phyloP scores from a whole-genome alignment of 1,284 basidiomycete genomes.

The Irpex sp. region DNA sequence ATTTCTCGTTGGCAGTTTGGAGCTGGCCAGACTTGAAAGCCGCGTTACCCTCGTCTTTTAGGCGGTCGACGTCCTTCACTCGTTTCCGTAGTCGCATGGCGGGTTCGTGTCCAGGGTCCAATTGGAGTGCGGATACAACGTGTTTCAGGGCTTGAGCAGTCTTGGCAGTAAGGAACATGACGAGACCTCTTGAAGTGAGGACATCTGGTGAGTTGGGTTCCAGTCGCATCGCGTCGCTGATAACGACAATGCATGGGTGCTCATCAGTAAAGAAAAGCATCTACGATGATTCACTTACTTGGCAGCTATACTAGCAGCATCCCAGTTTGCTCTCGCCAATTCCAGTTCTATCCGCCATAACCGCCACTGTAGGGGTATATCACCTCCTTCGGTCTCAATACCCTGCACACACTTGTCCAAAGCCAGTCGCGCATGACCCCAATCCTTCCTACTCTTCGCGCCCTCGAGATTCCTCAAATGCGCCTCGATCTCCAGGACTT shows the following conservation, averaged over 20 bases:
- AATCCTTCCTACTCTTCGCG: slow-evolving; percentile 59
- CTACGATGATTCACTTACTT: slow-evolving; percentile 41
- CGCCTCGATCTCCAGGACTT: slow-evolving; percentile 55
- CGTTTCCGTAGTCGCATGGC: slow-evolving; percentile 74
- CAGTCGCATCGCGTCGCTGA: slow-evolving; percentile 73
- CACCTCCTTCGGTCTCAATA: slow-evolving; percentile 70
- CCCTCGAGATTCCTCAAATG: slow-evolving; percentile 63
- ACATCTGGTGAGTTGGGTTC: slow-evolving; percentile 77
- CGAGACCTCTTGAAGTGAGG: slow-evolving; percentile 75
- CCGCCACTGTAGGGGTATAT: slow-evolving; percentile 74
- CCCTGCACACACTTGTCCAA: slow-evolving; percentile 69
- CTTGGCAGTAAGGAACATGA: slow-evolving; percentile 75
- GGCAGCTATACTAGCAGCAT: slow-evolving; percentile 65
- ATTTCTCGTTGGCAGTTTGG: slow-evolving; percentile 65
- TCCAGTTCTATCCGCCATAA: slow-evolving; percentile 78
- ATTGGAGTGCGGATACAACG: slow-evolving; percentile 66
- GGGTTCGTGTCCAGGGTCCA: slow-evolving; percentile 74
- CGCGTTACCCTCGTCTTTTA: slow-evolving; percentile 83
- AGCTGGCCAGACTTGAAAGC: slow-evolving; percentile 68
- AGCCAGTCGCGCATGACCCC: slow-evolving; percentile 66
- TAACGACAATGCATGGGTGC: background rate
- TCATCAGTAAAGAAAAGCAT: background rate
- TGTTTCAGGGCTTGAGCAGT: slow-evolving; percentile 73
- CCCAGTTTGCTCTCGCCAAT: slow-evolving; percentile 65
- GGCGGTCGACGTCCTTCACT: slow-evolving; percentile 72